These are phyloP conservation scores for Trifolium pratense DNA, from an alignment of 306 rosid species.

Conservation along the genomic window DNA sequence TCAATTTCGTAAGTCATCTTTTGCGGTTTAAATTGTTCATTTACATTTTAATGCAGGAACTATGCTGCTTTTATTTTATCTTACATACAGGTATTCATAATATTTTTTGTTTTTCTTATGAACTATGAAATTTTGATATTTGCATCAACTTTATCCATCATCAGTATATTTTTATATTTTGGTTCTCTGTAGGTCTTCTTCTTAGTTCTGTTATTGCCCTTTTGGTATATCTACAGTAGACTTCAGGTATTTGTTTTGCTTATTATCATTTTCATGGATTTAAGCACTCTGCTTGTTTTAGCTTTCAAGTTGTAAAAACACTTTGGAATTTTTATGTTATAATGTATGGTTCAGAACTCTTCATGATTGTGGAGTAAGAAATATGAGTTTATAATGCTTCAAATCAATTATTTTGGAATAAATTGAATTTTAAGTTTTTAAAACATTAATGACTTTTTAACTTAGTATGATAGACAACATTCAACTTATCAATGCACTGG, in stretches of 20 bases:
- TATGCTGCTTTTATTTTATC: conserved; percentile 84
- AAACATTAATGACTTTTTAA: conserved; percentile 21
- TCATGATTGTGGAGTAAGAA: conserved; percentile 21
- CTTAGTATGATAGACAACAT: conserved; percentile 22
- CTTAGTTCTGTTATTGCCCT: conserved; percentile 82
- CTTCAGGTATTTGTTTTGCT: conserved; percentile 75
- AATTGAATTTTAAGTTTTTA: conserved; percentile 34
- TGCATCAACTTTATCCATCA: conserved; percentile 18
- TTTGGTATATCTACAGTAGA: conserved; percentile 91
- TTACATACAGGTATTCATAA: conserved; percentile 74
- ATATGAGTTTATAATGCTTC: neutral
- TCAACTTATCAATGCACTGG: conserved; percentile 38
- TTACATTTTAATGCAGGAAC: conserved; percentile 57
- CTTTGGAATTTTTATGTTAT: conserved; percentile 34
- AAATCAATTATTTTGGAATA: no score
- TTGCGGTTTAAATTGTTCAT: conserved; percentile 12
- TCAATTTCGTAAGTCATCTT: conserved; percentile 24
- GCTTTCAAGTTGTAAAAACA: no score
- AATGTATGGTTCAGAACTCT: conserved; percentile 18
- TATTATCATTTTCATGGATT: conserved; percentile 1
- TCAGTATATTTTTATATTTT: conserved; percentile 35
- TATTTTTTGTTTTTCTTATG: conserved; percentile 25
- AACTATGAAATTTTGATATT: conserved; percentile 22
- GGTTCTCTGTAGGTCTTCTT: conserved; percentile 70
- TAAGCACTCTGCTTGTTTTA: no score